Conservation (phyloP, 176 grass and related monocot species). For the Phyllostachys edulis region DNA sequence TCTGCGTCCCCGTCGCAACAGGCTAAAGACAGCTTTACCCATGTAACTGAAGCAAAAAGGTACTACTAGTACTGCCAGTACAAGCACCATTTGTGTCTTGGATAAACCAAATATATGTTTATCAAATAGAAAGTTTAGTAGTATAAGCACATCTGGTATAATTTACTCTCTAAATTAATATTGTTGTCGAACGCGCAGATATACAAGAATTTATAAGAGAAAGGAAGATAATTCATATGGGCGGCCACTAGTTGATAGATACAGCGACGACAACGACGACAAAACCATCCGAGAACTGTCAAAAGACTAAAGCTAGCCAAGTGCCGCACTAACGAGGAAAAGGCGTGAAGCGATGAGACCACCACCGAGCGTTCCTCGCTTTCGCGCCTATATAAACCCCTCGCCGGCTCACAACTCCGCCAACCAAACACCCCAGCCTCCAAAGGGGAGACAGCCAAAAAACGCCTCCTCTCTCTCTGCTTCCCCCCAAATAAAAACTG, state of each 20-base stretch:
- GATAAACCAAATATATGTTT: too few species aligned
- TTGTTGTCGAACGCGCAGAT: not conserved
- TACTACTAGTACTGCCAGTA: too few species aligned
- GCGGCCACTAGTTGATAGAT: not conserved
- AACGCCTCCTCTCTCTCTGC: not conserved
- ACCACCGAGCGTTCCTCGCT: not conserved
- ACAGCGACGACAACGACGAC: not conserved
- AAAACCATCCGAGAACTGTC: not conserved
- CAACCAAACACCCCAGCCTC: too few species aligned
- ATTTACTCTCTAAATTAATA: not conserved
- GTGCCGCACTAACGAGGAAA: not conserved
- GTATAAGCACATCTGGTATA: too few species aligned
- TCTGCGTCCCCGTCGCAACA: constrained; percentile 23
- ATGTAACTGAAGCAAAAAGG: too few species aligned
- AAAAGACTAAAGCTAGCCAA: not conserved
- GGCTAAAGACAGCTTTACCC: constrained; percentile 22
- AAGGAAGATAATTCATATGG: not conserved
- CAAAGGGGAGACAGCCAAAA: constrained; percentile 21
- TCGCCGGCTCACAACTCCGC: too few species aligned
- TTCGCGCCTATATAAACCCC: constrained; percentile 26
- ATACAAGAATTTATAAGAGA: not conserved
- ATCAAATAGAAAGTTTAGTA: too few species aligned
- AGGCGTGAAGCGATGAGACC: not conserved
- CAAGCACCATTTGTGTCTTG: too few species aligned
- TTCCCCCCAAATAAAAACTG: not conserved